Percentiles rank a stretch among this genome's conserved stretches.
These are phyloP conservation scores for Colletotrichum sp. DNA, from an alignment of 2,329 filamentous ascomycete genomes.

Conservation along the genomic window DNA sequence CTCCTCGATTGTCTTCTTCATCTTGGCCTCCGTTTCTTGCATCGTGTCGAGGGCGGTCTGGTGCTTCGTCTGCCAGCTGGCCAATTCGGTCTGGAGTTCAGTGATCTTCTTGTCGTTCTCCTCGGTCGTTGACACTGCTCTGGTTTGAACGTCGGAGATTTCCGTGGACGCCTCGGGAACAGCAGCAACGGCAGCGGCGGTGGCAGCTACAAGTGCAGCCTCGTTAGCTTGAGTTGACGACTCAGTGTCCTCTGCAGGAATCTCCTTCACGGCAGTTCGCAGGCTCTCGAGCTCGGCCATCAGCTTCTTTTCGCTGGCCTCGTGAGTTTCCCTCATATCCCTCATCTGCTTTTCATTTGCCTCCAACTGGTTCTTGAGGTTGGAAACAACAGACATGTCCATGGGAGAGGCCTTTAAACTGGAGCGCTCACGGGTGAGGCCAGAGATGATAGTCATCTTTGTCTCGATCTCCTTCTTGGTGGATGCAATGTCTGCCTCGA, in stretches of 20 bases:
- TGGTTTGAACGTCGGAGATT: slow-evolving; percentile 32
- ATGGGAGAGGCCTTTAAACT: slow-evolving; percentile 85
- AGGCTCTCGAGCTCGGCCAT: slow-evolving; percentile 73
- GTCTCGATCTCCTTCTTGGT: slow-evolving; percentile 96
- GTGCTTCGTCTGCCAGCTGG: slow-evolving; percentile 79
- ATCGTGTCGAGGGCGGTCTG: slow-evolving; percentile 72
- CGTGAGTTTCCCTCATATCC: slow-evolving; percentile 74
- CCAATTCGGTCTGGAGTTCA: slow-evolving; percentile 73
- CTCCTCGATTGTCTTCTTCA: slow-evolving; percentile 74
- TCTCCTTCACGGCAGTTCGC: slow-evolving; percentile 52
- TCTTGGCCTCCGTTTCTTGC: slow-evolving; percentile 72
- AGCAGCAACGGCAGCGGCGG: slow-evolving; percentile 1
- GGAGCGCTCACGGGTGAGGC: slow-evolving; percentile 88
- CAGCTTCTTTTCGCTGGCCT: slow-evolving; percentile 77
- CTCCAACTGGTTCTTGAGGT: slow-evolving; percentile 85
- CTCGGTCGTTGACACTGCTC: slow-evolving; percentile 34
- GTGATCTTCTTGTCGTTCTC: slow-evolving; percentile 63
- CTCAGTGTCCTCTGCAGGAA: not conserved
- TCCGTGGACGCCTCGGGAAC: slow-evolving; percentile 18
- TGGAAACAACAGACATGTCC: slow-evolving; percentile 89
- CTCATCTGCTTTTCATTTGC: slow-evolving; percentile 84
- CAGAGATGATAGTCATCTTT: slow-evolving; percentile 95
- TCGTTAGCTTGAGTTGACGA: not conserved
- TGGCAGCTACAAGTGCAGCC: slow-evolving; percentile 15
- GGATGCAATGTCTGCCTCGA: slow-evolving; percentile 83